Evolutionary conservation across 2,329 filamentous ascomycete species (phyloP), one percentile per base, ranked within the genome.

Genomic region (Cadophora malorum): DNA sequence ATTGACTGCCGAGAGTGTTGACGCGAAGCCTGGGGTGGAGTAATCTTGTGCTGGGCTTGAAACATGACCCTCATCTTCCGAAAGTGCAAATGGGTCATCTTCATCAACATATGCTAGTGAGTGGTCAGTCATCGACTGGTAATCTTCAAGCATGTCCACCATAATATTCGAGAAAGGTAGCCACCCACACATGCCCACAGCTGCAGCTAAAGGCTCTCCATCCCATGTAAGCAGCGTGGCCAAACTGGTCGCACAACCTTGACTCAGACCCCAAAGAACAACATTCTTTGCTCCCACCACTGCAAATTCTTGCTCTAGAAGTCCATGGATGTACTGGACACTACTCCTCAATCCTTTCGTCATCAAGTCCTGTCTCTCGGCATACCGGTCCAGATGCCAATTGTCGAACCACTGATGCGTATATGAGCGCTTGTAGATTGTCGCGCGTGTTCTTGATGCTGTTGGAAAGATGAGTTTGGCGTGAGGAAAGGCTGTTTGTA

Each of bases 391-490:
- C 49, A 79, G 73, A 9, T 79, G 75, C 77, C 77, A 80, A 59
- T 75, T 76, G 73, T 85, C 80, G 74, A 84, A 84, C 83, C 82
- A 84, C 71, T 84, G 83, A 66, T 80, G 76, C 23, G 79, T 81
- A 9, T 78, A 71, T 1, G 64, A n/a, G 9, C 79, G 77, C 4
- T 79, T 80, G 73, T 81, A 82, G 0, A 79, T 74, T 1, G 77
- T 78, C 0, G 82, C 79, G 12, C 80, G 78, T 19, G 75, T 77
- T 25, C 76, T 75, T 2, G 81, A 79, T 0, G 85, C 85, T 0
- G 81, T 83, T 2, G 83, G 85, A 71, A 87, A 85, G 55, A 87
- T 74, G 68, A 86, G 82, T 58, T 81, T 83, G 2, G 81, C 79
- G 59, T 82, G 69, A 0, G 82, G 80, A 10, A 85, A 79, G 3